Evolutionary conservation across 2,329 filamentous ascomycete species (phyloP).

Genomic region (Claviceps capensis): DNA sequence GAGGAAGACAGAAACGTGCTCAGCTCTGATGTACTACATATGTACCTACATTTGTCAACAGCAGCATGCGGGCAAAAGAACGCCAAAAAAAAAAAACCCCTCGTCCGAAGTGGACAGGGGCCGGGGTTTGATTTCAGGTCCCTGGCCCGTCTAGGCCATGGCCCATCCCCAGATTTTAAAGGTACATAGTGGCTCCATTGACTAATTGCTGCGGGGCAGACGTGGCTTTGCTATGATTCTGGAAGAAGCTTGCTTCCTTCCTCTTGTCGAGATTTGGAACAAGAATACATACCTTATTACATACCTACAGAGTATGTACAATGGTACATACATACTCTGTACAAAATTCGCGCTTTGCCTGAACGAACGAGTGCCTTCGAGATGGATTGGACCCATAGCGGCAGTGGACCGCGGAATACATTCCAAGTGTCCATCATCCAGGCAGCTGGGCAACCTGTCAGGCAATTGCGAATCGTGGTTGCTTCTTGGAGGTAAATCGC

Average conservation of each 20-base stretch:
- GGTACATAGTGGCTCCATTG: not conserved
- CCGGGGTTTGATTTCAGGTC: conserved; percentile 6
- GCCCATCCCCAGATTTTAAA: conserved; percentile 20
- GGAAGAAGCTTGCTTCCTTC: conserved; percentile 13
- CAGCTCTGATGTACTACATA: not conserved
- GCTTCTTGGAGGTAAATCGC: too few relatives aligned
- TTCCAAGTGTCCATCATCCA: not conserved
- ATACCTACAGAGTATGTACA: too few relatives aligned
- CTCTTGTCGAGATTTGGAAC: not conserved
- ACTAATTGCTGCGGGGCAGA: conserved; percentile 4
- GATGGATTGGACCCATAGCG: not conserved
- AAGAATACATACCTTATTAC: not conserved
- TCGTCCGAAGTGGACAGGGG: conserved; percentile 13
- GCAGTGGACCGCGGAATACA: not conserved
- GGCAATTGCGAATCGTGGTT: not conserved
- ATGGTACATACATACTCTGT: too few relatives aligned
- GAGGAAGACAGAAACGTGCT: conserved; percentile 6
- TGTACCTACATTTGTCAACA: too few relatives aligned
- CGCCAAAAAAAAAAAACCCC: conserved; percentile 7
- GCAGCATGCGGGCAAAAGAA: conserved; percentile 7
- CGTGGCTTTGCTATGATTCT: conserved; percentile 16
- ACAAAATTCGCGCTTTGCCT: not conserved
- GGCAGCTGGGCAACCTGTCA: too few relatives aligned
- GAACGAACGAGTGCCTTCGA: not conserved
- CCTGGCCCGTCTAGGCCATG: conserved; percentile 15